Conservation (phyloP, 306 rosid species). For the Sindora glabra region DNA sequence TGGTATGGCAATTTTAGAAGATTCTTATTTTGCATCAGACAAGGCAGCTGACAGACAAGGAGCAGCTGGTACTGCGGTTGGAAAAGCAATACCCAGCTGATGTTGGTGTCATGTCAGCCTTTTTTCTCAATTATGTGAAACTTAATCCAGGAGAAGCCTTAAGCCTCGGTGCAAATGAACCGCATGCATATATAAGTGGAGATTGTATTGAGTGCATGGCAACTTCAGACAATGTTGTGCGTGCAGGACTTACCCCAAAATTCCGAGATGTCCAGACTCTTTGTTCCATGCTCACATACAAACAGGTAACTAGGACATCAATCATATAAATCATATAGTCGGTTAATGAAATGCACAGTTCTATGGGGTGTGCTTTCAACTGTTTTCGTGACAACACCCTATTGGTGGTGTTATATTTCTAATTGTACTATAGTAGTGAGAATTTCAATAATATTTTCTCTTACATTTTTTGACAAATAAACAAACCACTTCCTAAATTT, state of each 20-base stretch:
- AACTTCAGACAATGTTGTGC: slow-evolving; percentile 91
- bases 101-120: slow-evolving; percentile 78
- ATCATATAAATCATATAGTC: no score
- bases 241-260: slow-evolving; percentile 97
- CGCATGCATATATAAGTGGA: slow-evolving; percentile 78
- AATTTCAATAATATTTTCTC: no score
- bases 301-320: slow-evolving; percentile 49
- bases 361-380: no score
- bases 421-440: no score
- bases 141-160: slow-evolving; percentile 90
- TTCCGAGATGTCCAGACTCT: slow-evolving; percentile 74
- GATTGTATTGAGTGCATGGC: slow-evolving; percentile 96
- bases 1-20: not conserved
- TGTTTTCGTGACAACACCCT: no score
- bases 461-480: no score
- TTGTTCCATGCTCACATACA: slow-evolving; percentile 94
- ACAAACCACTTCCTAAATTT: no score
- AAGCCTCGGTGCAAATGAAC: slow-evolving; percentile 80
- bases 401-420: no score
- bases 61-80: slow-evolving; percentile 58
- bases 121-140: slow-evolving; percentile 79
- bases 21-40: slow-evolving; percentile 34
- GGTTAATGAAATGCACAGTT: no score
- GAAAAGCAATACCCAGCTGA: slow-evolving; percentile 85
- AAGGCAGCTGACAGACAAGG: slow-evolving; percentile 76